phyloP scores from a whole-genome alignment of 805 yeast genomes.

The Kregervanrija fluxuum region DNA sequence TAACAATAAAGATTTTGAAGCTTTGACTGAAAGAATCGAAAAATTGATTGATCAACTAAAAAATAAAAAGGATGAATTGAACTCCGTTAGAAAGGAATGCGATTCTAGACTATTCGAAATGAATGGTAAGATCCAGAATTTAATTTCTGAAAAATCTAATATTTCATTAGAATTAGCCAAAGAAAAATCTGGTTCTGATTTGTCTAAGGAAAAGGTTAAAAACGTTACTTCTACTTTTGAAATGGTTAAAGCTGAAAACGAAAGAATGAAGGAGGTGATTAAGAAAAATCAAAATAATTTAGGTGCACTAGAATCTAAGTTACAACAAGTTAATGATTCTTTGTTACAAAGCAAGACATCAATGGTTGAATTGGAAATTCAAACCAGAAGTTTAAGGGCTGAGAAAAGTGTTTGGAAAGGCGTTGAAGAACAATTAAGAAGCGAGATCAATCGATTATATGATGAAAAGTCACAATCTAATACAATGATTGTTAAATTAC shows the following conservation, averaged over 20 bases:
- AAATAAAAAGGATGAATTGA: constrained; percentile 31
- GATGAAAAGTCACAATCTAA: constrained; percentile 55
- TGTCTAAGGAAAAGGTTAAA: constrained; percentile 46
- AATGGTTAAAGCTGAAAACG: constrained; percentile 37
- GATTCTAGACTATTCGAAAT: constrained; percentile 39
- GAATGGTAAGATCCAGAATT: constrained; percentile 35
- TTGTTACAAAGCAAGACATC: constrained; percentile 44
- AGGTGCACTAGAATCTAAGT: constrained; percentile 40
- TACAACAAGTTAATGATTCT: constrained; percentile 45
- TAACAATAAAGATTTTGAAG: constrained; percentile 11
- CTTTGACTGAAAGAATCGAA: constrained; percentile 19
- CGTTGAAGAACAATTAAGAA: constrained; percentile 41
- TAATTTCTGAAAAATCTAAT: constrained; percentile 38
- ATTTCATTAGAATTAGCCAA: constrained; percentile 44
- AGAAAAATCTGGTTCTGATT: constrained; percentile 44
- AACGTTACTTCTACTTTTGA: constrained; percentile 33
- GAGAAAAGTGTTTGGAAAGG: constrained; percentile 48
- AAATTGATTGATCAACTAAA: constrained; percentile 25
- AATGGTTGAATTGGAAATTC: constrained; percentile 37
- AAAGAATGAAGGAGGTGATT: constrained; percentile 34
- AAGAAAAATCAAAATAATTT: constrained; percentile 35
- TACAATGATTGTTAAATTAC: constrained; percentile 51
- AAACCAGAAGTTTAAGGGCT: constrained; percentile 40
- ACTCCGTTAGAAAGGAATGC: constrained; percentile 34
- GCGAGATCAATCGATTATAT: constrained; percentile 44